Evolutionary conservation across 2,329 filamentous ascomycete species (phyloP).

Genomic region (Penicillium sclerotiorum): DNA sequence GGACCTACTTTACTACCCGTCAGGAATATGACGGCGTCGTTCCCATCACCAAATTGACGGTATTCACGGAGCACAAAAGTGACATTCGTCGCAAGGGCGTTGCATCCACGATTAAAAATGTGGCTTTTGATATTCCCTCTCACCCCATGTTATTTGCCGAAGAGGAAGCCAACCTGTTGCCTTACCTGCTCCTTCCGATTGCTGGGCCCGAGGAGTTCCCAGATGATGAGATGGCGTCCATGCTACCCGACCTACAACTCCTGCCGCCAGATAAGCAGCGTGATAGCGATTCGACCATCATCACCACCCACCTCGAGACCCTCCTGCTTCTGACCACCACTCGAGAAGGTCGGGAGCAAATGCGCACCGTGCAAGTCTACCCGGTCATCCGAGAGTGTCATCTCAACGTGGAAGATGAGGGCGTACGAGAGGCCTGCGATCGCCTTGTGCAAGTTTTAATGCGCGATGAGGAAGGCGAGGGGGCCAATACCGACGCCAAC

Average conservation of each 20-base stretch:
- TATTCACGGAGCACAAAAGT: constrained; percentile 90
- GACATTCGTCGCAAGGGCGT: constrained; percentile 86
- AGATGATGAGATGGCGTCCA: constrained; percentile 80
- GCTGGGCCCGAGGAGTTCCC: constrained; percentile 86
- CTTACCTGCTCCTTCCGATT: constrained; percentile 85
- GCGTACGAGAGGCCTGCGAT: constrained; percentile 81
- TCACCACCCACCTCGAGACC: constrained; percentile 88
- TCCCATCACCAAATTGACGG: constrained; percentile 88
- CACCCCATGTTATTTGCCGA: constrained; percentile 73
- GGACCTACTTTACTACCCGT: constrained; percentile 71
- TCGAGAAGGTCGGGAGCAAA: constrained; percentile 69
- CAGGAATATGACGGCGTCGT: constrained; percentile 80
- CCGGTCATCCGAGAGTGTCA: constrained; percentile 88
- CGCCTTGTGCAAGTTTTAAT: constrained; percentile 86
- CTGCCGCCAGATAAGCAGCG: constrained; percentile 86
- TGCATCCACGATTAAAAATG: constrained; percentile 94
- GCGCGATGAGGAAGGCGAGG: constrained; percentile 70
- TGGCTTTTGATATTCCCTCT: constrained; percentile 76
- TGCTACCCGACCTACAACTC: constrained; percentile 89
- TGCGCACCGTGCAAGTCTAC: constrained; percentile 81
- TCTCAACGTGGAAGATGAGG: constrained; percentile 73
- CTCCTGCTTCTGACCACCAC: constrained; percentile 81
- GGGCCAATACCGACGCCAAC: constrained; percentile 44
- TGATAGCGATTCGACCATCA: constrained; percentile 73
- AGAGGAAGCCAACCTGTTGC: constrained; percentile 76